Base-by-base conservation (phyloP, 352 stramenopile genomes). In the Phytophthora colocasiae region DNA sequence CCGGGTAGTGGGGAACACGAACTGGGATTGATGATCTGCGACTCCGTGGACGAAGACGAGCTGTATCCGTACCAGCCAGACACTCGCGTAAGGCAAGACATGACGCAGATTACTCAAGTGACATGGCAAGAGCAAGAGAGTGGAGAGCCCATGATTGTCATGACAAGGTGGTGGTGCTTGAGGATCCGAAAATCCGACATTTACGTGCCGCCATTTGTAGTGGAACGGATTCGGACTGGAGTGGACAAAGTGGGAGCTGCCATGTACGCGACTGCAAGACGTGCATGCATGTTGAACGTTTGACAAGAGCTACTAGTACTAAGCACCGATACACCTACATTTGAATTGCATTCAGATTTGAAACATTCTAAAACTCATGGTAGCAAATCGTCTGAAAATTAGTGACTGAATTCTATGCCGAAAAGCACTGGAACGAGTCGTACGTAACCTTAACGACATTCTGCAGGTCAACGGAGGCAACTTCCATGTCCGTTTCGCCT, bases 11-110 rank as follows among this genome's bases (percentile, higher is more conserved):
- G 63, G 8, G 63, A 66, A n/a, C 22, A 63, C 2, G 70, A 81
- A 1, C 10, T 73, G 15, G 77, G 66, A 0, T 48, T 83, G 5
- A 61, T 78, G 27, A 58, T 79, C 34, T 70, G 63, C 10, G 69
- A 88, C 40, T 63, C 54, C 27, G 69, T 85, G 8, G 67, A 83
- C 34, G 65, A 76, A 41, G 79, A 88, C 48, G 74, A 79, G 7
- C 29, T 80, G 39, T 76, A 74, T 44, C 76, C 77, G 32, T 88
- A 85, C 58, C 68, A 58, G 5, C 65, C 74, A 0, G 10, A 36
- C 0, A 62, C 69, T 27, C 72, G 79, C 11, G 43, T 85, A 9
- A 66, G 74, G 3, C 69, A 80, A 14, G 76, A 84, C 36, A 49
- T 81, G 39, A 77, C 68, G 0, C 58, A 63, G 31, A 70, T 74